These are phyloP conservation scores for Colletotrichum destructivum DNA, from an alignment of 2,329 filamentous ascomycete species.

Conservation along the genomic window DNA sequence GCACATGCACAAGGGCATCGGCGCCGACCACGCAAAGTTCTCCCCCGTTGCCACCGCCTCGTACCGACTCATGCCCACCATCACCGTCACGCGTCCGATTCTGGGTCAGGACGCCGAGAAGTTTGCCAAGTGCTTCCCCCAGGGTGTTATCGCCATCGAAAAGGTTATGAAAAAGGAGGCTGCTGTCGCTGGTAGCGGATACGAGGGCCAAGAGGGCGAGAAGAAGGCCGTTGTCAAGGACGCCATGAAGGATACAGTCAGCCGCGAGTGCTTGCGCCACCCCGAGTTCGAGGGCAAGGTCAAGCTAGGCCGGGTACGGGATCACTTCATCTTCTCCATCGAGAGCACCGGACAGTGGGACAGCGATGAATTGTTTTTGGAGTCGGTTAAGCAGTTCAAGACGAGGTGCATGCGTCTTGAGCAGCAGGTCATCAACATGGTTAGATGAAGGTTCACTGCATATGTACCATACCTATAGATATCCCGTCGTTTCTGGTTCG, in stretches of 20 bases:
- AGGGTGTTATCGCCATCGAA: slow-evolving; percentile 87
- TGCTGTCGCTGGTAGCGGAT: slow-evolving; percentile 70
- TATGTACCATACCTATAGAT: slow-evolving; percentile 42
- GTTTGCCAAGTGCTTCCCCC: slow-evolving; percentile 90
- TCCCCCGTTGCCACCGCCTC: slow-evolving; percentile 95
- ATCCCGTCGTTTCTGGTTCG: slow-evolving; percentile 40
- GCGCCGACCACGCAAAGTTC: slow-evolving; percentile 96
- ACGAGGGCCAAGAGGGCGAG: slow-evolving; percentile 83
- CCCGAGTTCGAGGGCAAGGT: slow-evolving; percentile 96
- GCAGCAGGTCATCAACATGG: slow-evolving; percentile 78
- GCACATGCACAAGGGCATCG: slow-evolving; percentile 96
- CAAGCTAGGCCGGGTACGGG: slow-evolving; percentile 87
- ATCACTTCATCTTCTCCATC: slow-evolving; percentile 97
- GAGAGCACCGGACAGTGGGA: slow-evolving; percentile 97
- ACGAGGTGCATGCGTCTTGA: slow-evolving; percentile 84
- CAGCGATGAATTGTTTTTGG: slow-evolving; percentile 93
- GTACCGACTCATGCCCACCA: slow-evolving; percentile 91
- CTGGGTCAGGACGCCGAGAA: slow-evolving; percentile 89
- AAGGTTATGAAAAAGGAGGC: slow-evolving; percentile 79
- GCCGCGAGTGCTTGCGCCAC: slow-evolving; percentile 91
- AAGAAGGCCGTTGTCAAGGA: slow-evolving; percentile 89
- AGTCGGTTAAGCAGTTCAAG: slow-evolving; percentile 88
- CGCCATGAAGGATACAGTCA: slow-evolving; percentile 95
- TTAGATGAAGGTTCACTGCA: slow-evolving; percentile 56
- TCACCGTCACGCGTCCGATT: slow-evolving; percentile 87